These are phyloP conservation scores for Oryza nivara DNA, from an alignment of 176 grass and related monocot species.

Conservation along the genomic window DNA sequence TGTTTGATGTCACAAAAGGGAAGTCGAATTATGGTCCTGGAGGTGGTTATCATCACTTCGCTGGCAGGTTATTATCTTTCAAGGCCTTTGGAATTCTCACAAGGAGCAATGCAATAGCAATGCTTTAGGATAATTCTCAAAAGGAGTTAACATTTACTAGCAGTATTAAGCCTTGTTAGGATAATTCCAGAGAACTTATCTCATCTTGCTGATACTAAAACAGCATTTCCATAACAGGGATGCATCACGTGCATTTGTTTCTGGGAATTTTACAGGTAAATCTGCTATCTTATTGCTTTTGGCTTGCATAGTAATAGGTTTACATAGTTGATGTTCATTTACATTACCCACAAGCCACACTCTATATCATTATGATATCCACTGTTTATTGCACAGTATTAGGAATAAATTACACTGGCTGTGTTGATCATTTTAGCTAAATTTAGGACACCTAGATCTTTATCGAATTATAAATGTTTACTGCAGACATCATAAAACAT, in stretches of 20 bases:
- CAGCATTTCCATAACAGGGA: constrained; percentile 59
- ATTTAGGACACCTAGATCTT: background rate
- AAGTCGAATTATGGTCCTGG: constrained; percentile 91
- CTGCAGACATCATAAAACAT: background rate
- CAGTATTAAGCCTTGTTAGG: too few species aligned
- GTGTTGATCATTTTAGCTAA: background rate
- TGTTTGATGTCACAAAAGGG: constrained; percentile 94
- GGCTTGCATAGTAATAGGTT: background rate
- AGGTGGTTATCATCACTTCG: constrained; percentile 94
- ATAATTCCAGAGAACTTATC: background rate
- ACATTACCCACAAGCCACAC: background rate
- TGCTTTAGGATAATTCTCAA: too few species aligned
- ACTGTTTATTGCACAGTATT: background rate
- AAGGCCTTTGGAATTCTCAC: background rate
- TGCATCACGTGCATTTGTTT: constrained; percentile 90
- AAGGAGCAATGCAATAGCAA: too few species aligned
- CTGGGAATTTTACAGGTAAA: constrained; percentile 95
- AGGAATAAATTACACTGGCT: background rate
- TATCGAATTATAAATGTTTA: background rate
- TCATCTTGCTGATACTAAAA: constrained; percentile 39
- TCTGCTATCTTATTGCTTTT: constrained; percentile 13
- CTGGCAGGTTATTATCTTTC: constrained; percentile 67
- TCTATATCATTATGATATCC: background rate
- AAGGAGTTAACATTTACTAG: too few species aligned
- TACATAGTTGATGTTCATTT: background rate